Evolutionary conservation across 192 early-diverging fungal genomes (phyloP).

Genomic region (Coemansia sp.): DNA sequence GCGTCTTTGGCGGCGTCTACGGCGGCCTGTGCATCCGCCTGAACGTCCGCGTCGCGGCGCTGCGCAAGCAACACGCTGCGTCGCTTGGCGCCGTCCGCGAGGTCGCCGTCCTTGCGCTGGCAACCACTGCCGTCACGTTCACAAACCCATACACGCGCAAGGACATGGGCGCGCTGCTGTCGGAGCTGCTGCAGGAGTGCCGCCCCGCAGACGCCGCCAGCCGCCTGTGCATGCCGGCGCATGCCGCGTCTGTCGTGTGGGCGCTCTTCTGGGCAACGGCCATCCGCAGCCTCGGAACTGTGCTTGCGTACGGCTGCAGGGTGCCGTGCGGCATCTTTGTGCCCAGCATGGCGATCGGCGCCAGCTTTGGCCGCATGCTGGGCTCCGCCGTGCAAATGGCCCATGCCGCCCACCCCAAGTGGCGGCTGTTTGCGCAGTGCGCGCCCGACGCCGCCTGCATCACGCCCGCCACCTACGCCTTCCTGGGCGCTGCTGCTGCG

Average conservation of each 20-base stretch:
- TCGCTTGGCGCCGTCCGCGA: constrained; percentile 68
- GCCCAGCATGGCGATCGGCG: constrained; percentile 95
- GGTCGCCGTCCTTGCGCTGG: constrained; percentile 63
- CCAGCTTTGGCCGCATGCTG: constrained; percentile 86
- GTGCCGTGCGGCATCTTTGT: constrained; percentile 93
- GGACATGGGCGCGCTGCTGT: constrained; percentile 85
- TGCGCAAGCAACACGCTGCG: constrained; percentile 70
- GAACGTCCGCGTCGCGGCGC: constrained; percentile 69
- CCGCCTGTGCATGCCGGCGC: constrained; percentile 60
- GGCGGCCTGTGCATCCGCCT: constrained; percentile 77
- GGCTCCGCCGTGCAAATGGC: constrained; percentile 78
- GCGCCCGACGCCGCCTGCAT: constrained; percentile 80
- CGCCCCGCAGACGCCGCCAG: constrained; percentile 41
- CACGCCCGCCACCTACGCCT: constrained; percentile 93
- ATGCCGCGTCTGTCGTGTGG: constrained; percentile 41
- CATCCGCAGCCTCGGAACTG: constrained; percentile 58
- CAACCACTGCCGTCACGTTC: constrained; percentile 70
- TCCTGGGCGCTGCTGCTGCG: constrained; percentile 90
- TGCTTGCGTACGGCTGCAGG: constrained; percentile 67
- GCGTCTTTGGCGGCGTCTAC: constrained; percentile 82
- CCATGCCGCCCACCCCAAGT: constrained; percentile 64
- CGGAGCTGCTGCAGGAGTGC: constrained; percentile 75
- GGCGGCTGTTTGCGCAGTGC: constrained; percentile 76
- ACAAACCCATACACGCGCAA: constrained; percentile 76
- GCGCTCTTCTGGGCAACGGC: constrained; percentile 61